Evolutionary conservation across 2,329 filamentous ascomycete genomes (phyloP).

Genomic region (Colletotrichum karsti): DNA sequence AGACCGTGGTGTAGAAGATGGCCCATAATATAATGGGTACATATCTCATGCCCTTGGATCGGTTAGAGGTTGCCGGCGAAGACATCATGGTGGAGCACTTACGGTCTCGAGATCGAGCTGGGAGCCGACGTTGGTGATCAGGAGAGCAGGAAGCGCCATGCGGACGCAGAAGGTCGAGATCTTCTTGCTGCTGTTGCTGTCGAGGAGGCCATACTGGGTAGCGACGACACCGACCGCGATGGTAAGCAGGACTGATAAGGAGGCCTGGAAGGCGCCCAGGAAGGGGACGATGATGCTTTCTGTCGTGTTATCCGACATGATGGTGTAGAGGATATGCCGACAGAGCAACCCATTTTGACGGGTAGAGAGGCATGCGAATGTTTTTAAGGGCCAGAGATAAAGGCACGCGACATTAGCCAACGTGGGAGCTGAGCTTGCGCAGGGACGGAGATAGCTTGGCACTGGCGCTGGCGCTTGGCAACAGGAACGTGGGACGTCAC

Average conservation of each 20-base stretch:
- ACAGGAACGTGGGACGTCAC: slow-evolving; percentile 23
- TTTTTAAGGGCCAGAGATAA: background rate
- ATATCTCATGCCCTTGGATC: slow-evolving; percentile 39
- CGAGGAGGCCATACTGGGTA: slow-evolving; percentile 47
- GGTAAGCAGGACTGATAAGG: slow-evolving; percentile 55
- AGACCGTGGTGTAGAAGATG: slow-evolving; percentile 38
- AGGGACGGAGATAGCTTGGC: slow-evolving; percentile 15
- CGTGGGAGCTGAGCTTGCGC: background rate
- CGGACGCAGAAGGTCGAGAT: slow-evolving; percentile 57
- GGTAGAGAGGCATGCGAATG: background rate
- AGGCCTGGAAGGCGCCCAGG: slow-evolving; percentile 54
- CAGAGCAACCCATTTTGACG: background rate
- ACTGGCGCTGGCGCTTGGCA: slow-evolving; percentile 5
- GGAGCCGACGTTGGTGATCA: slow-evolving; percentile 54
- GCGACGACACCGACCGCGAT: slow-evolving; percentile 53
- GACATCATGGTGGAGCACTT: background rate
- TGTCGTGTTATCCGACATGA: slow-evolving; percentile 19
- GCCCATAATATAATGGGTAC: slow-evolving; percentile 51
- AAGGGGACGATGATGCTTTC: slow-evolving; percentile 45
- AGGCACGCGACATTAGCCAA: slow-evolving; percentile 2
- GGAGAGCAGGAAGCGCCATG: slow-evolving; percentile 54
- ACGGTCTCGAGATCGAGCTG: slow-evolving; percentile 46
- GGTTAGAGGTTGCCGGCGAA: background rate
- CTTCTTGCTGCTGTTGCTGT: slow-evolving; percentile 43
- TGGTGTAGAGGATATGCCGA: too few relatives aligned